Evolutionary conservation across 108 stramenopile species (phyloP), one percentile per base, ranked within the genome.

Genomic region (Nitzschia putrida): DNA sequence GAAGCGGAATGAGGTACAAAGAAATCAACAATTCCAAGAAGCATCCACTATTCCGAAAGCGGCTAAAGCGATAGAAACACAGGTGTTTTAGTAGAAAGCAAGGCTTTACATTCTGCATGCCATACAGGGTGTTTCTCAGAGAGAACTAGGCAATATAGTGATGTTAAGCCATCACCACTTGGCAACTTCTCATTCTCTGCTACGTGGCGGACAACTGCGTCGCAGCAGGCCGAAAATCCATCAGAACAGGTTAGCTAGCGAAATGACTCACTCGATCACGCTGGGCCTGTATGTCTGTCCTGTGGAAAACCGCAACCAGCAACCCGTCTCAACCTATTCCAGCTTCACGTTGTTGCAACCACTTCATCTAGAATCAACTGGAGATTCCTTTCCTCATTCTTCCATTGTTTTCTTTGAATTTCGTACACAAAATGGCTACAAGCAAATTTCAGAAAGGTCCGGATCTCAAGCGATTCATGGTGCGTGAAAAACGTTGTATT

Each of bases 401-500:
- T 49, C 47, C 6, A 4, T 49, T 3, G 47, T 3, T 49, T 18
- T 1, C 14, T 4, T 49, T 18, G 18, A 2, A 2, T 49, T 49
- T 1, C 47, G 2, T 1, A 18, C 6, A 13, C 26, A 63, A 1
- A 10, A 77, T 77, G 76, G 76, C 76, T 59, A 78, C 84, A 39
- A 76, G 79, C 38, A 85, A 85, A 61, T 85, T 85, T 65, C 79
- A 80, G 40, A 94, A 94, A 77, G 92, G 92, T 64, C 92, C 92
- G 7, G 92, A 94, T 80, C 85, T 94, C 49, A 94, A 94, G 66
- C 79, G 92, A 68, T 94, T 91, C 69, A 94, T 94, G 92, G 92
- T 93, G 57, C 68, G 92, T 71, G 23, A 14, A 20, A 37, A 25
- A 12, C 58, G 29, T n/a, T n/a, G n/a, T n/a, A n/a, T n/a, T n/a